Evolutionary conservation across 139 green algal genomes (phyloP).

Genomic region (Pycnococcus provasolii): DNA sequence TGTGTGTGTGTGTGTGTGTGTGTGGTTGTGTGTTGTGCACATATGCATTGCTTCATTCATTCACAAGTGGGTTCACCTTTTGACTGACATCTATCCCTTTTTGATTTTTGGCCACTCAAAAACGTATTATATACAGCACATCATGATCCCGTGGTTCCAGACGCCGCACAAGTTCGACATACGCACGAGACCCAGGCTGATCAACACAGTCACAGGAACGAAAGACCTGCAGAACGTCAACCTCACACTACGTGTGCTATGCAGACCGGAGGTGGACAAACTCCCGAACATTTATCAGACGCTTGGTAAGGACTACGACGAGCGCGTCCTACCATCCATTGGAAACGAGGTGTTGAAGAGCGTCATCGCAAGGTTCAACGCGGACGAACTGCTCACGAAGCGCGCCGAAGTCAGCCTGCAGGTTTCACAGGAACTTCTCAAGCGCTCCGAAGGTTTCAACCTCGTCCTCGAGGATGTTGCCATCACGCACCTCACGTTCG

Average conservation of each 20-base stretch:
- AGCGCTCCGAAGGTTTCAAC: constrained; percentile 85
- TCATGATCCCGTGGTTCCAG: constrained; percentile 38
- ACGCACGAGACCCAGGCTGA: constrained; percentile 75
- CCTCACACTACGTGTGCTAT: constrained; percentile 88
- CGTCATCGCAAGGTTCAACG: constrained; percentile 97
- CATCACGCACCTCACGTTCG: constrained; percentile 96
- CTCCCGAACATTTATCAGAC: constrained; percentile 80
- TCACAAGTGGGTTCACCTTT: too few species aligned
- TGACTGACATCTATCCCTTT: too few species aligned
- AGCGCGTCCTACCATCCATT: constrained; percentile 96
- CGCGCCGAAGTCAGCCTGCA: constrained; percentile 67
- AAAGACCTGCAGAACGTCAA: constrained; percentile 99
- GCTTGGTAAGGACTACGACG: constrained; percentile 92
- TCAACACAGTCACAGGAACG: constrained; percentile 94
- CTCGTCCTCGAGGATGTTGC: constrained; percentile 96
- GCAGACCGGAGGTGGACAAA: constrained; percentile 67
- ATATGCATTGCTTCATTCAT: too few species aligned
- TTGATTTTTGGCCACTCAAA: too few species aligned
- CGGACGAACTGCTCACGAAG: constrained; percentile 96
- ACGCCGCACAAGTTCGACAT: constrained; percentile 91
- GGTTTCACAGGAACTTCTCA: constrained; percentile 47
- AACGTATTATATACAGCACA: neutral
- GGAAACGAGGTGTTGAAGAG: constrained; percentile 97
- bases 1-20: too few species aligned
- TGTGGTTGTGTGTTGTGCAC: too few species aligned